phyloP scores from a whole-genome alignment of 1,284 basidiomycete species.

The Fomitopsis palustris region DNA sequence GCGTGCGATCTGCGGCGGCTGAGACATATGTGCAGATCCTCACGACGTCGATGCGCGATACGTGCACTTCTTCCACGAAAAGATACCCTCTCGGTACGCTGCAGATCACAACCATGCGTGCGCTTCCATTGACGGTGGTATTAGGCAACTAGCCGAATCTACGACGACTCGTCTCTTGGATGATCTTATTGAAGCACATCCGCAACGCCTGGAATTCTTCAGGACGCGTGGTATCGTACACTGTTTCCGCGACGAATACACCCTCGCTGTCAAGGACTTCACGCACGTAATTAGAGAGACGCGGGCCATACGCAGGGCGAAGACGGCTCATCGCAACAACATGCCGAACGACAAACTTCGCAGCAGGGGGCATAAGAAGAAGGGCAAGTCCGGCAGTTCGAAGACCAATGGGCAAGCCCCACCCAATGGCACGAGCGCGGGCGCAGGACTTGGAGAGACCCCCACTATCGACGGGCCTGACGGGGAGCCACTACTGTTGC shows the following conservation, averaged over 20 bases:
- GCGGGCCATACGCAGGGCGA: conserved; percentile 60
- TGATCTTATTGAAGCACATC: conserved; percentile 64
- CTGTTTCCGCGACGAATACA: conserved; percentile 79
- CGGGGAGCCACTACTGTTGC: conserved; percentile 48
- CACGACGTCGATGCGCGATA: conserved; percentile 75
- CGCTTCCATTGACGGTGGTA: background rate
- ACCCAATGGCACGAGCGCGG: conserved; percentile 53
- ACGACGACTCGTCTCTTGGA: conserved; percentile 72
- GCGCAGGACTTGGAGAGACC: conserved; percentile 32
- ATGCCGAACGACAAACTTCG: conserved; percentile 36
- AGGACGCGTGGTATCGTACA: conserved; percentile 81
- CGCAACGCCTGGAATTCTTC: conserved; percentile 74
- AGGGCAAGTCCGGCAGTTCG: conserved; percentile 27
- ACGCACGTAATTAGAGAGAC: conserved; percentile 75
- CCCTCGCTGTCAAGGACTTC: conserved; percentile 69
- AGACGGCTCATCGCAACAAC: conserved; percentile 45
- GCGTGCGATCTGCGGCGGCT: background rate
- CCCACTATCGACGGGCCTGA: conserved; percentile 43
- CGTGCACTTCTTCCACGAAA: conserved; percentile 87
- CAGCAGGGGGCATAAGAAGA: conserved; percentile 51
- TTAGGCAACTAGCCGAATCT: conserved; percentile 76
- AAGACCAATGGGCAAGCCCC: conserved; percentile 63
- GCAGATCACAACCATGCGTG: background rate
- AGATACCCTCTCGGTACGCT: conserved; percentile 79
- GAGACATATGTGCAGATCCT: conserved; percentile 48